phyloP scores from a whole-genome alignment of 345 rosid genomes.

The Syzygium oleosum region DNA sequence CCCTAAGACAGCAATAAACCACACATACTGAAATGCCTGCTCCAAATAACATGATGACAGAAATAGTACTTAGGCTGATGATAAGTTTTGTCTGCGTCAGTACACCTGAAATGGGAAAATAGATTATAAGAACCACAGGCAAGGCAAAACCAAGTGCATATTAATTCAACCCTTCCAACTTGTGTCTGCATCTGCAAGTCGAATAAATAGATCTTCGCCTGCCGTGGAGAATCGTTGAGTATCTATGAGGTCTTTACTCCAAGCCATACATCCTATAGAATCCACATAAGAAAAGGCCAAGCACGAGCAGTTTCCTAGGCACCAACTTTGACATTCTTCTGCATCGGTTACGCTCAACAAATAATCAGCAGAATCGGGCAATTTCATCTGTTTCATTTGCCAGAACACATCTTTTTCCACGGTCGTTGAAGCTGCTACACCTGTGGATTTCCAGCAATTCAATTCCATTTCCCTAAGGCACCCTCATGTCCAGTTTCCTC shows the following conservation, averaged over 20 bases:
- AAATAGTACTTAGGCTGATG: not conserved
- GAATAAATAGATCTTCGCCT: slow-evolving; percentile 1
- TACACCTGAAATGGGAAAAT: not conserved
- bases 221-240: not conserved
- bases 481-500: slow-evolving; percentile 13
- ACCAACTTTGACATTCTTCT: slow-evolving; percentile 6
- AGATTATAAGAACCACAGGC: not conserved
- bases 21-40: not conserved
- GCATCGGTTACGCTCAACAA: not conserved
- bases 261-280: not conserved
- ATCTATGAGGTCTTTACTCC: not conserved
- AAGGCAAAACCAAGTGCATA: not conserved
- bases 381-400: not conserved
- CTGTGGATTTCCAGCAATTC: not conserved
- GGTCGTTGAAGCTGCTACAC: not conserved
- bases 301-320: slow-evolving; percentile 13
- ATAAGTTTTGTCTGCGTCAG: not conserved
- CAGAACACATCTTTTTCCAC: not conserved
- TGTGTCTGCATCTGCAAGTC: not conserved
- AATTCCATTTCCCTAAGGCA: slow-evolving; percentile 9
- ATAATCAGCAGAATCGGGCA: not conserved
- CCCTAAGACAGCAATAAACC: not conserved
- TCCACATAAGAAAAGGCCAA: not conserved
- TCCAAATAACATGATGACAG: not conserved
- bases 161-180: not conserved